Evolutionary conservation across 1,284 basidiomycete genomes (phyloP).

Genomic region (Porphyrellus sp.): DNA sequence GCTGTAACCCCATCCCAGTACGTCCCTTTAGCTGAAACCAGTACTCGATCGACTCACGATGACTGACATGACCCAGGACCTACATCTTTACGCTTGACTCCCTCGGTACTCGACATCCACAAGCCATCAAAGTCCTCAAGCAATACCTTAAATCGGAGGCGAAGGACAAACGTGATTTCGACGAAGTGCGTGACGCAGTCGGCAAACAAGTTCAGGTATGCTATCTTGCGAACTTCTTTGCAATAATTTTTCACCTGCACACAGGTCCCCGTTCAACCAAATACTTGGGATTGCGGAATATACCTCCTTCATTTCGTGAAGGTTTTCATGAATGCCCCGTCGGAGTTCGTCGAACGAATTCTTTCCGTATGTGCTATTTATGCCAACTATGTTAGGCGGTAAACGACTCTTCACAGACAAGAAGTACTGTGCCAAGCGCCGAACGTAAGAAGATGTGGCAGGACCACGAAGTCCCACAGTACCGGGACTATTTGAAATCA

Average conservation of each 20-base stretch:
- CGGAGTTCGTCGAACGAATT: slow-evolving; percentile 44
- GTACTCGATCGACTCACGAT: not conserved
- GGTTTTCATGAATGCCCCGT: slow-evolving; percentile 62
- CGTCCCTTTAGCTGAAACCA: slow-evolving; percentile 2
- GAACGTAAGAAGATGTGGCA: slow-evolving; percentile 51
- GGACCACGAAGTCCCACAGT: slow-evolving; percentile 33
- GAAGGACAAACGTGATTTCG: slow-evolving; percentile 62
- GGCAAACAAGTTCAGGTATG: slow-evolving; percentile 50
- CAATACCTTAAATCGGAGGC: slow-evolving; percentile 81
- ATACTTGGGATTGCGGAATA: slow-evolving; percentile 84
- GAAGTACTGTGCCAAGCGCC: slow-evolving; percentile 28
- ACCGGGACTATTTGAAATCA: slow-evolving; percentile 37
- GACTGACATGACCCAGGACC: slow-evolving; percentile 46
- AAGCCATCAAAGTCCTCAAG: slow-evolving; percentile 59
- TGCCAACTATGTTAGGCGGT: not conserved
- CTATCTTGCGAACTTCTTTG: not conserved
- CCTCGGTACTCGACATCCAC: slow-evolving; percentile 65
- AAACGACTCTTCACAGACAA: slow-evolving; percentile 28
- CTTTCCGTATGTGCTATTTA: slow-evolving; percentile 36
- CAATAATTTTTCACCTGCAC: not conserved
- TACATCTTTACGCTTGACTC: slow-evolving; percentile 89
- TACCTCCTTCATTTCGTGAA: slow-evolving; percentile 81
- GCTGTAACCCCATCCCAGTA: slow-evolving; percentile 25
- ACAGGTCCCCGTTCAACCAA: slow-evolving; percentile 77
- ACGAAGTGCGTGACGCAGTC: slow-evolving; percentile 42